Evolutionary conservation across 495 filamentous ascomycete species (phyloP).

Genomic region (Letharia lupina): DNA sequence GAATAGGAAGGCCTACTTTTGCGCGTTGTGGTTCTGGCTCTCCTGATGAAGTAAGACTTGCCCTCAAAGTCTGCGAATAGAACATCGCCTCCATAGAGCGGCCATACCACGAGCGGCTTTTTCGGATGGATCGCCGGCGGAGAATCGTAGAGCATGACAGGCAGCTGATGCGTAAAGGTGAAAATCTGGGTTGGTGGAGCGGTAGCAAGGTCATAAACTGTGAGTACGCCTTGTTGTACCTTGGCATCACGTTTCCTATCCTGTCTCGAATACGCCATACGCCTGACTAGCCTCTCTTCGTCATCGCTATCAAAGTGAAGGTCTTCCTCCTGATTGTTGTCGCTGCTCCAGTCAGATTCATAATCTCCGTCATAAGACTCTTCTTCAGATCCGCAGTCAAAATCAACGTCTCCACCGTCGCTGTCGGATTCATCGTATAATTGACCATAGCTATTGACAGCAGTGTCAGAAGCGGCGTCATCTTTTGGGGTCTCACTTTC

Average conservation of each 20-base stretch:
- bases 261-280: background rate
- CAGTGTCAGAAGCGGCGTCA: slow-evolving; percentile 4
- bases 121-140: slow-evolving; percentile 16
- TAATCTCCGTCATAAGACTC: background rate
- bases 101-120: slow-evolving; percentile 13
- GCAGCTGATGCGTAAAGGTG: slow-evolving; percentile 3
- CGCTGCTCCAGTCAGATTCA: background rate
- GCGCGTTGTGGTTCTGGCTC: background rate
- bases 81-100: slow-evolving; percentile 12
- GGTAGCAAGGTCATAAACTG: background rate
- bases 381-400: slow-evolving; percentile 4
- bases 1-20: slow-evolving; percentile 1
- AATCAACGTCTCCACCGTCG: background rate
- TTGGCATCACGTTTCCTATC: background rate
- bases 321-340: background rate
- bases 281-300: background rate
- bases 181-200: slow-evolving; percentile 2
- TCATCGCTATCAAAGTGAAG: background rate
- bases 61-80: slow-evolving; percentile 10
- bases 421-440: slow-evolving; percentile 3
- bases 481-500: background rate
- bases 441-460: slow-evolving; percentile 2
- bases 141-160: slow-evolving; percentile 3
- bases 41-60: slow-evolving; percentile 15
- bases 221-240: slow-evolving; percentile 6